A percentile compares a stretch with the other conserved stretches of the same genome.
phyloP scores from a whole-genome alignment of 345 rosid species.

The Gossypium australe region DNA sequence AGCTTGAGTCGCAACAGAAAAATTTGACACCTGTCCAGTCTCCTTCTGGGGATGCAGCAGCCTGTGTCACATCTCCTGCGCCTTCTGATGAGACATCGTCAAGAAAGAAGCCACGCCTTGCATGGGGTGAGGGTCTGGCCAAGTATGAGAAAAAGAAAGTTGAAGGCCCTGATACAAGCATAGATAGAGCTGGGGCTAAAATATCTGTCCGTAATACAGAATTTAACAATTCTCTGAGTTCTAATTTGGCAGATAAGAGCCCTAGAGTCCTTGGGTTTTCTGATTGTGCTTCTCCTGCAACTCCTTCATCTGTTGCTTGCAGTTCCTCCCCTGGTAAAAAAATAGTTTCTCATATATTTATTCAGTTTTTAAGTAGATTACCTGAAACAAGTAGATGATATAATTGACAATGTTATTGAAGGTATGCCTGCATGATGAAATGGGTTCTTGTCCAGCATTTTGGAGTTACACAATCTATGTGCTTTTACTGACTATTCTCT shows the following conservation, averaged over 20 bases:
- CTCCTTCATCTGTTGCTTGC: conserved; percentile 90
- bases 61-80: conserved; percentile 41
- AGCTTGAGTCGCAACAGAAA: conserved; percentile 43
- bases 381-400: neutral
- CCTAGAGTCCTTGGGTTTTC: conserved; percentile 45
- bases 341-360: neutral
- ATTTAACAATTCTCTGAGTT: conserved; percentile 34
- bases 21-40: conserved; percentile 45
- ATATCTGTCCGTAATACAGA: conserved; percentile 31
- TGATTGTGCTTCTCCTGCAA: conserved; percentile 82
- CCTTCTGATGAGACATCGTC: conserved; percentile 53
- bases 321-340: conserved; percentile 77
- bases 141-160: conserved; percentile 92
- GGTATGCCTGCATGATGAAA: neutral
- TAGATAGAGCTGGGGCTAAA: conserved; percentile 36
- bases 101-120: conserved; percentile 89
- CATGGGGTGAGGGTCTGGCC: conserved; percentile 99
- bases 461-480: neutral
- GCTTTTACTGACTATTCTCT: neutral
- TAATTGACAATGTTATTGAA: neutral
- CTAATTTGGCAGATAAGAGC: conserved; percentile 55
- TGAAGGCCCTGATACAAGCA: conserved; percentile 54
- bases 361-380: neutral
- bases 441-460: neutral
- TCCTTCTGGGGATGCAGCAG: conserved; percentile 64